phyloP scores from a whole-genome alignment of 202 grass and related monocot genomes.

The Zizania palustris region DNA sequence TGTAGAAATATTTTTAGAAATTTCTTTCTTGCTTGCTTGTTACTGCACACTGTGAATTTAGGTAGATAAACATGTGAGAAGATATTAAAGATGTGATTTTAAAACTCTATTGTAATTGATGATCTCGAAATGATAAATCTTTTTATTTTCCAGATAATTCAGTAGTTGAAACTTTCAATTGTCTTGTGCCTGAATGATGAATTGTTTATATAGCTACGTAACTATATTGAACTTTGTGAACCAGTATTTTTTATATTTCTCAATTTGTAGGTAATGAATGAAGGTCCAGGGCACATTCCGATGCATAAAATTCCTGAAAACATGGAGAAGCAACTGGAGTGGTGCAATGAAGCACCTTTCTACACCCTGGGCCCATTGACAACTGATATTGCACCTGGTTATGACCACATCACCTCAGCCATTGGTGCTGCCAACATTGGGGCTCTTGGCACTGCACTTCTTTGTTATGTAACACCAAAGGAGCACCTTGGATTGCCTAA shows the following conservation, averaged over 20 bases:
- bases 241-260: conserved; percentile 32
- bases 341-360: conserved; percentile 98
- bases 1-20: conserved; percentile 17
- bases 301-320: conserved; percentile 99
- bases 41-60: background rate
- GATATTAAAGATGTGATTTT: background rate
- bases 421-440: conserved; percentile 98
- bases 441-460: conserved; percentile 90
- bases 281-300: conserved; percentile 97
- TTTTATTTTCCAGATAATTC: background rate
- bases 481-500: conserved; percentile 99
- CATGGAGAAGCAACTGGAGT: conserved; percentile 94
- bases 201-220: background rate
- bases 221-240: background rate
- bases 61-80: conserved; percentile 5
- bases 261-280: conserved; percentile 87
- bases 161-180: conserved; percentile 13
- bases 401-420: conserved; percentile 99
- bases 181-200: background rate
- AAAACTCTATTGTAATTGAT: background rate
- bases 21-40: background rate
- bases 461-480: conserved; percentile 98
- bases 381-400: conserved; percentile 97
- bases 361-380: conserved; percentile 96
- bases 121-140: background rate